phyloP scores from a whole-genome alignment of 768 basidiomycete species.

The Chlorophyllum brunneum region DNA sequence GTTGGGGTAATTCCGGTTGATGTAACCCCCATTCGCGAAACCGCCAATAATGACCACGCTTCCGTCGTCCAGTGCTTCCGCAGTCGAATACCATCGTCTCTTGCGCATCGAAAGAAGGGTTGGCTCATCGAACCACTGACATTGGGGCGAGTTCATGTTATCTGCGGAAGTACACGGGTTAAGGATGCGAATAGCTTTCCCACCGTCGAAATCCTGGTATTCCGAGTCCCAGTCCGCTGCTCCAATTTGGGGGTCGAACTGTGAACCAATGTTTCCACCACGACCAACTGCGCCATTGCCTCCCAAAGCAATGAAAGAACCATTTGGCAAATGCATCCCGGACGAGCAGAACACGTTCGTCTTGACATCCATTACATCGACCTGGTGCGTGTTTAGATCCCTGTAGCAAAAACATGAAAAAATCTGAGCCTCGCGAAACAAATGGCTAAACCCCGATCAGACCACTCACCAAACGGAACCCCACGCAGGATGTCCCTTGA shows the following conservation, averaged over 20 bases:
- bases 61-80: constrained; percentile 75
- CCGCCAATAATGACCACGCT: constrained; percentile 78
- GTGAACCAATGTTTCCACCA: constrained; percentile 55
- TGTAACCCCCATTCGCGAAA: constrained; percentile 73
- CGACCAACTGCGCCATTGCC: constrained; percentile 74
- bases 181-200: constrained; percentile 74
- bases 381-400: constrained; percentile 59
- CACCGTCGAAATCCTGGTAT: constrained; percentile 81
- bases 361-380: constrained; percentile 63
- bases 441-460: neutral
- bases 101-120: constrained; percentile 61
- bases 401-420: constrained; percentile 25
- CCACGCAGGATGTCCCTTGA: constrained; percentile 73
- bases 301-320: constrained; percentile 71
- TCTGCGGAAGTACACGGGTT: constrained; percentile 61
- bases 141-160: constrained; percentile 44
- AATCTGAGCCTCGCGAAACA: neutral
- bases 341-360: constrained; percentile 82
- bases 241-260: constrained; percentile 39
- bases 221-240: constrained; percentile 55
- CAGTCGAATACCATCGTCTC: constrained; percentile 75
- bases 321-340: constrained; percentile 79
- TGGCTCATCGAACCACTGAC: constrained; percentile 73
- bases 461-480: constrained; percentile 57
- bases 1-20: constrained; percentile 74